Conservation (phyloP, 768 basidiomycete species). For the Leccinum subgranulosum region DNA sequence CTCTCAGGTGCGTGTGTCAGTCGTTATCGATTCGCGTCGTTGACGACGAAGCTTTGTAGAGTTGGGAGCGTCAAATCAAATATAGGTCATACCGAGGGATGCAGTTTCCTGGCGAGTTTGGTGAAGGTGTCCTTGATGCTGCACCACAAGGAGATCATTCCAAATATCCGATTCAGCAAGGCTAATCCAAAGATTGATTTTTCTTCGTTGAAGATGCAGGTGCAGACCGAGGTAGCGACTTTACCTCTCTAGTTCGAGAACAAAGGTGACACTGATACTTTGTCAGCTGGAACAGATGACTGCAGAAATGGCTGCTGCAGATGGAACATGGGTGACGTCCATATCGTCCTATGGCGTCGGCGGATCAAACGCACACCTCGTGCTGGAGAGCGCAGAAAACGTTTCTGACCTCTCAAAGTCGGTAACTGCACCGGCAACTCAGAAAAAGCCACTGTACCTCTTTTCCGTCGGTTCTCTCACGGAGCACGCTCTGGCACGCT, state of each 20-base stretch:
- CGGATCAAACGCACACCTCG: conserved; percentile 33
- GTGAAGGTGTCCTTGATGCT: conserved; percentile 33
- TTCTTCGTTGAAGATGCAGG: conserved; percentile 21
- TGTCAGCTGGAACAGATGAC: conserved; percentile 20
- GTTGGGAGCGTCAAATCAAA: conserved; percentile 28
- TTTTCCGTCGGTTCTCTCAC: conserved; percentile 29
- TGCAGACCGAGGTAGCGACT: conserved; percentile 21
- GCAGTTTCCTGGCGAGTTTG: conserved; percentile 34
- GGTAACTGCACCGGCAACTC: background rate
- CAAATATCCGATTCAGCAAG: conserved; percentile 27
- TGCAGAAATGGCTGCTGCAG: conserved; percentile 26
- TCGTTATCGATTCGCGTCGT: background rate
- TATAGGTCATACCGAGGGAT: conserved; percentile 28
- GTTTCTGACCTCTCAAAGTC: conserved; percentile 11
- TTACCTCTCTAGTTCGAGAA: background rate
- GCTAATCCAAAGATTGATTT: conserved; percentile 29
- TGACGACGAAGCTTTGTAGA: conserved; percentile 3
- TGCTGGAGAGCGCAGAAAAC: conserved; percentile 27
- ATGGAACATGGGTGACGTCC: conserved; percentile 31
- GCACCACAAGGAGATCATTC: conserved; percentile 28
- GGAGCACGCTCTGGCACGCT: conserved; percentile 22
- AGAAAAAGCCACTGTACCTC: conserved; percentile 21
- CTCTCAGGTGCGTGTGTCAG: conserved; percentile 13
- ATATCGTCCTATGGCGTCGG: conserved; percentile 34
- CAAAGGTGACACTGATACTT: too few species aligned